Conservation (phyloP, 2,329 filamentous ascomycete species). For the Xylaria sp. region DNA sequence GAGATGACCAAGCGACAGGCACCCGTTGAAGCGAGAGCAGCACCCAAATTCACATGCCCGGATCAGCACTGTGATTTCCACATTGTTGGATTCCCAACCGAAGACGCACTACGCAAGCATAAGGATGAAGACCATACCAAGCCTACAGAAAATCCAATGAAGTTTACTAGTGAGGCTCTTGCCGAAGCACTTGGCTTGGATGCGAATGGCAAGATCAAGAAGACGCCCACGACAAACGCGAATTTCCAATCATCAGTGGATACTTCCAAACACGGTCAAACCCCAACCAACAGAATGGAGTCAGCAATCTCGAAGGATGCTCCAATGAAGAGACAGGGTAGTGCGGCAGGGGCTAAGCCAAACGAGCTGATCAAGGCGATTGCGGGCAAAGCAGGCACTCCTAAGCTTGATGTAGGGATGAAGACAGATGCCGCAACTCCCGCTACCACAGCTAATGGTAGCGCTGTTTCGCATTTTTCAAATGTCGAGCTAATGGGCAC, state of each 20-base stretch:
- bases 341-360: conserved; percentile 49
- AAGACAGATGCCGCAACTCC: conserved; percentile 35
- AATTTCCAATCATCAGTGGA: conserved; percentile 39
- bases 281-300: conserved; percentile 48
- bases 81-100: conserved; percentile 55
- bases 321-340: conserved; percentile 58
- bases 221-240: conserved; percentile 39
- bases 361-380: conserved; percentile 39
- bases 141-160: conserved; percentile 60
- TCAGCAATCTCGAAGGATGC: conserved; percentile 59
- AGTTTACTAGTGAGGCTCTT: conserved; percentile 58
- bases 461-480: conserved; percentile 36
- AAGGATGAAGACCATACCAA: conserved; percentile 64
- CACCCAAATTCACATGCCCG: conserved; percentile 53
- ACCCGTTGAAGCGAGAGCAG: conserved; percentile 38
- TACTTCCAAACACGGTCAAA: conserved; percentile 55
- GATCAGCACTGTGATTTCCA: conserved; percentile 62
- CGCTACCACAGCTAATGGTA: conserved; percentile 27
- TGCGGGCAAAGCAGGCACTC: conserved; percentile 34
- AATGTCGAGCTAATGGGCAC: conserved; percentile 4
- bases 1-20: conserved; percentile 48
- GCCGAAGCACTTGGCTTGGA: conserved; percentile 58
- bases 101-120: conserved; percentile 60
- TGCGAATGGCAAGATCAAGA: conserved; percentile 52
- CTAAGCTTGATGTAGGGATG: conserved; percentile 32